Evolutionary conservation across 352 stramenopile genomes (phyloP).

Genomic region (Pythium graminicola): DNA sequence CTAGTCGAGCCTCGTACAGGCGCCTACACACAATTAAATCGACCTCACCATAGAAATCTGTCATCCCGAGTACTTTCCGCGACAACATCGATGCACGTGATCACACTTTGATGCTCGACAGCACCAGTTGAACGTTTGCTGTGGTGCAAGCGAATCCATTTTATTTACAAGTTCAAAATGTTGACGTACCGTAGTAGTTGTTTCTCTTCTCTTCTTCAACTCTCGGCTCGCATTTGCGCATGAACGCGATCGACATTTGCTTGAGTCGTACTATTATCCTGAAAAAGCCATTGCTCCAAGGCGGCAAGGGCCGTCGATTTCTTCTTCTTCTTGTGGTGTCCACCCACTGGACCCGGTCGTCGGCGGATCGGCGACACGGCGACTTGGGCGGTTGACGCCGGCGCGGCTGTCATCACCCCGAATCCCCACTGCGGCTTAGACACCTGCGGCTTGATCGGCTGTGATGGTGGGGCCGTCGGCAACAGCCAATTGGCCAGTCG

Average conservation of each 20-base stretch:
- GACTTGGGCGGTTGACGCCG: slow-evolving; percentile 8
- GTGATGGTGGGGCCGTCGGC: slow-evolving; percentile 4
- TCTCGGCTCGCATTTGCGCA: slow-evolving; percentile 17
- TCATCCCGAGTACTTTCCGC: too few relatives aligned
- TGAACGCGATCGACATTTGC: slow-evolving; percentile 11
- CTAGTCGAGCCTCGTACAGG: too few relatives aligned
- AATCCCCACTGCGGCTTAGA: slow-evolving; percentile 12
- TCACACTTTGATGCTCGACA: too few relatives aligned
- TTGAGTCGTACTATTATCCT: slow-evolving; percentile 6
- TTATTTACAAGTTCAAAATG: not conserved
- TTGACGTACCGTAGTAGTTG: too few relatives aligned
- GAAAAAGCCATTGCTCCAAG: slow-evolving; percentile 56
- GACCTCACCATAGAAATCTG: too few relatives aligned
- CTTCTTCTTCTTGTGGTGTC: slow-evolving; percentile 25
- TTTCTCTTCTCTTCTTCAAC: slow-evolving; percentile 6
- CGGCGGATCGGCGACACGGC: slow-evolving; percentile 28
- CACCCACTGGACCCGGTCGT: slow-evolving; percentile 18
- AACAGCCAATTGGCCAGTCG: slow-evolving; percentile 57
- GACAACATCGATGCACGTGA: too few relatives aligned
- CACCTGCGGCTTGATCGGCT: not conserved
- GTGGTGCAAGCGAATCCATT: too few relatives aligned
- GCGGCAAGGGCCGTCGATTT: slow-evolving; percentile 30
- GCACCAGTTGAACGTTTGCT: too few relatives aligned
- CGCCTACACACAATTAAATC: too few relatives aligned
- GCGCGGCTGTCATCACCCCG: not conserved